Conservation (phyloP, 2,329 filamentous ascomycete species). For the Canariomyces notabilis region DNA sequence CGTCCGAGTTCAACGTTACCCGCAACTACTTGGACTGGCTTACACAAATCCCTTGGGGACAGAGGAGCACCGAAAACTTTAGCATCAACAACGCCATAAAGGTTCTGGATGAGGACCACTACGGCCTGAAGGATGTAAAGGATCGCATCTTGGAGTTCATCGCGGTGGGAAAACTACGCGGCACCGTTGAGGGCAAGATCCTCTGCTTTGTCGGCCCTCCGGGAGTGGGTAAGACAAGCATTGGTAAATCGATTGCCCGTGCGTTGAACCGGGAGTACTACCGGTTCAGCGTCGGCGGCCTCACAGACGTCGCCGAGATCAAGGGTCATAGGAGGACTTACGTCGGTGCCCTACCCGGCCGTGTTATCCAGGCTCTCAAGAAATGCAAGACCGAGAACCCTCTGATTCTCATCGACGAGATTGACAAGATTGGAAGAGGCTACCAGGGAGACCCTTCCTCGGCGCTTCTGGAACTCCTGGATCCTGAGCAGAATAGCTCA, state of each 20-base stretch:
- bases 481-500: constrained; percentile 94
- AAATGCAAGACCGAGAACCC: constrained; percentile 99
- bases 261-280: constrained; percentile 96
- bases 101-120: constrained; percentile 93
- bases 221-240: constrained; percentile 97
- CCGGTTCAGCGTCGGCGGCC: constrained; percentile 92
- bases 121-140: constrained; percentile 96
- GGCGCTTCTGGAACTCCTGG: constrained; percentile 85
- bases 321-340: constrained; percentile 97
- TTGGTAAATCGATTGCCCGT: constrained; percentile 94
- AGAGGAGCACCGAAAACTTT: constrained; percentile 93
- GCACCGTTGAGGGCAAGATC: constrained; percentile 97
- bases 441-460: constrained; percentile 96
- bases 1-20: constrained; percentile 97
- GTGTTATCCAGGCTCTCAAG: constrained; percentile 97
- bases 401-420: constrained; percentile 90
- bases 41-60: constrained; percentile 96
- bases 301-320: constrained; percentile 97
- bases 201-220: constrained; percentile 95
- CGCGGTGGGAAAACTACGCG: constrained; percentile 91
- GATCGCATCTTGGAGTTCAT: constrained; percentile 98
- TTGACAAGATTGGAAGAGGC: constrained; percentile 95
- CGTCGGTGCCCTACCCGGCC: constrained; percentile 88
- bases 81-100: constrained; percentile 84
- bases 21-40: constrained; percentile 98